These are phyloP conservation scores for Penicillium arizonense DNA, from an alignment of 495 filamentous ascomycete genomes.

Conservation along the genomic window DNA sequence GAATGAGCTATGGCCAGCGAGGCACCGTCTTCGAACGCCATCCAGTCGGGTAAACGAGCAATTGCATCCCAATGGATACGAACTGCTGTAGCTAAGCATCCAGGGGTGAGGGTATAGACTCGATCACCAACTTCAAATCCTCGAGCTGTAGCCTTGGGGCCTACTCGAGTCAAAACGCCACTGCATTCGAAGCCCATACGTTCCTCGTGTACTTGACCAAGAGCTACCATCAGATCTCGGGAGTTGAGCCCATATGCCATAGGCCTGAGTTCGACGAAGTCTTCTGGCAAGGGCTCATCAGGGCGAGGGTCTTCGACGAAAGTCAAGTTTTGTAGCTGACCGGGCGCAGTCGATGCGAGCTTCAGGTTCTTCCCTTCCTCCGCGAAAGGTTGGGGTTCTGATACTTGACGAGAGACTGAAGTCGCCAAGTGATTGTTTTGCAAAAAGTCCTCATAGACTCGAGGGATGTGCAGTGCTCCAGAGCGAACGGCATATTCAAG, in stretches of 20 bases:
- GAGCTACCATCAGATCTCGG: slow-evolving; percentile 31
- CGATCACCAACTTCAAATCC: slow-evolving; percentile 50
- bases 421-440: no score
- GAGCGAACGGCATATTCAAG: no score
- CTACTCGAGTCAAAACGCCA: slow-evolving; percentile 34
- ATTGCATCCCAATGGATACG: slow-evolving; percentile 16
- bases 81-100: slow-evolving; percentile 24
- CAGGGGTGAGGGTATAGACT: slow-evolving; percentile 46
- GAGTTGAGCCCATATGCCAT: slow-evolving; percentile 35
- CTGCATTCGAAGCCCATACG: slow-evolving; percentile 29
- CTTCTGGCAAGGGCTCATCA: slow-evolving; percentile 12
- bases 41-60: slow-evolving; percentile 38
- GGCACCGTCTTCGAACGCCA: slow-evolving; percentile 52
- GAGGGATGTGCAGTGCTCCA: no score
- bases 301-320: slow-evolving; percentile 27
- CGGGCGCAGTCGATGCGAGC: slow-evolving; percentile 24
- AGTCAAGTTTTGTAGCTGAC: no score
- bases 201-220: slow-evolving; percentile 27
- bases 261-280: slow-evolving; percentile 28
- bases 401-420: no score
- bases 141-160: slow-evolving; percentile 32
- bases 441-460: no score
- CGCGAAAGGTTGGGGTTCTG: no score
- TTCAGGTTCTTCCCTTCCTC: slow-evolving; percentile 11
- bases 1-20: slow-evolving; percentile 55